Base-by-base conservation (phyloP, 495 filamentous ascomycete genomes). In the Penicillium coffeae region DNA sequence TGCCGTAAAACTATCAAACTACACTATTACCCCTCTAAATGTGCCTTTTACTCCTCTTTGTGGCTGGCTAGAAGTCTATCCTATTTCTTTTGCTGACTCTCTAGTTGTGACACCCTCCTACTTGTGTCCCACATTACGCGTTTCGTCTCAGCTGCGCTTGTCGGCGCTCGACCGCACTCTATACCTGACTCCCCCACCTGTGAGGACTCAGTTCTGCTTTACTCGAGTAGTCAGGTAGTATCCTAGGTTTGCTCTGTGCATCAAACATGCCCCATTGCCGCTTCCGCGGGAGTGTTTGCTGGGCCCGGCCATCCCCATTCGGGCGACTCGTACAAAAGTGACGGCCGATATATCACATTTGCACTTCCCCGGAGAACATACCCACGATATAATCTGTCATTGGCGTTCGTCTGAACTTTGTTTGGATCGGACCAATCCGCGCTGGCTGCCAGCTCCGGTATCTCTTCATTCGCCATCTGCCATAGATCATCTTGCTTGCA, bases 271-370 rank as follows among this genome's bases (percentile, higher is more conserved):
- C 21, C 21, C 18, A 45, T 49, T 42, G 40, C 46, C 12, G 44
- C 42, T 35, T 27, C 27, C 27, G 9, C 21, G 22, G n/a, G n/a
- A n/a, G 22, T 30, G 34, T 36, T 38, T 19, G 6, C 14, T 20
- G 35, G 8, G 14, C 12, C 2, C 14, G 14, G 25, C 18, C 8
- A 25, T 36, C 47, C 12, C 38, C 43, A 21, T n/a, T 16, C 40
- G 45, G 44, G 45, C 44, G 37, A 46, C 52, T 50, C 19, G 37
- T 46, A 38, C 41, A 35, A 7, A 30, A 18, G 42, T 53, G 55
- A 59, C 52, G 51, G 27, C 60, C 30, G 60, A 60, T 25, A 48
- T 36, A 55, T 63, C 60, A 63, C 49, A 60, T 58, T 37, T 14
- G 15, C 42, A 19, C 8, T 18, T 16, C 32, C 18, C 50, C 16